Conservation (phyloP, 345 rosid species). For the Salix suchowensis region DNA sequence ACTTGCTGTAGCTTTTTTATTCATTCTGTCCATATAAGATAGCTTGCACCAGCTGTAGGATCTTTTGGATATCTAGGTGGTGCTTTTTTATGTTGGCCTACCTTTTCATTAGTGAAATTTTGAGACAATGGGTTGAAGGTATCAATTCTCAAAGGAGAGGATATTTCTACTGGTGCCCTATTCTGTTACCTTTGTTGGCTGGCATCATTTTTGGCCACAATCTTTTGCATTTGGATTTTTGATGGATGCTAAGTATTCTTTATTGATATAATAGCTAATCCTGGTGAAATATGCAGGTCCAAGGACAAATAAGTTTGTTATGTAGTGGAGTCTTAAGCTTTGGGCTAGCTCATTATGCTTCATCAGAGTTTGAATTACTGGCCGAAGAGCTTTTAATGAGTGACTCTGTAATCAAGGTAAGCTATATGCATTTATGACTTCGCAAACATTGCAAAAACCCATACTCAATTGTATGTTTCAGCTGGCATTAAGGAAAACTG, state of each 20-base stretch:
- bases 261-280: conserved; percentile 10
- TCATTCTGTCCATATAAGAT: neutral
- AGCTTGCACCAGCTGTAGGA: neutral
- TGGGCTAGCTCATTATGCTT: conserved; percentile 80
- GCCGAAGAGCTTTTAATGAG: conserved; percentile 98
- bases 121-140: neutral
- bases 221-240: neutral
- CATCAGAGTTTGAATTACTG: conserved; percentile 90
- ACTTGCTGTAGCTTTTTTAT: neutral
- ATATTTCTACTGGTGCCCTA: neutral
- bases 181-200: neutral
- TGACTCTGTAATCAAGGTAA: conserved; percentile 82
- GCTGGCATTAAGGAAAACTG: neutral
- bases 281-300: conserved; percentile 53
- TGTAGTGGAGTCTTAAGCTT: conserved; percentile 78
- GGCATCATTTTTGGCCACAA: neutral
- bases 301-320: conserved; percentile 86
- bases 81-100: neutral
- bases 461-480: neutral
- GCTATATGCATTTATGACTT: conserved; percentile 1
- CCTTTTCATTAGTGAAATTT: neutral
- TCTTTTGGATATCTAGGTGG: neutral
- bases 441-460: neutral
- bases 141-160: neutral
- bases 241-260: neutral